Conservation (phyloP, 106 monocot species). For the Dendrobium chrysotoxum region DNA sequence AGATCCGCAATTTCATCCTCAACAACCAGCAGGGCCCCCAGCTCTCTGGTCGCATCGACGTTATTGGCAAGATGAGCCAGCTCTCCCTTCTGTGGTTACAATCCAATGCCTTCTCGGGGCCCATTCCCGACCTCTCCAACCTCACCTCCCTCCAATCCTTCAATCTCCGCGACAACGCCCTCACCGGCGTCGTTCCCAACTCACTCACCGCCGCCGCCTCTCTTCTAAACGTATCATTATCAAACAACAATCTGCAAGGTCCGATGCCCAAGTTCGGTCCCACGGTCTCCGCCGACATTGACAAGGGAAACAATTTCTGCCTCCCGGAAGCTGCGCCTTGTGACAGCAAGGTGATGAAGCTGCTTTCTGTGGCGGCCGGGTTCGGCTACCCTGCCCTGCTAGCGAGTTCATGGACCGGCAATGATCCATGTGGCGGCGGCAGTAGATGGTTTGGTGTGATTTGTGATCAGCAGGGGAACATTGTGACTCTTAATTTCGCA, state of each 20-base stretch:
- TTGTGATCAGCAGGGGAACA: slow-evolving; percentile 3
- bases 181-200: slow-evolving; percentile 62
- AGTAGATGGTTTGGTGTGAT: slow-evolving; percentile 1
- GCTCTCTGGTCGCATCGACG: slow-evolving; percentile 59
- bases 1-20: slow-evolving; percentile 32
- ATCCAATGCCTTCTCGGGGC: slow-evolving; percentile 70
- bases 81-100: slow-evolving; percentile 54
- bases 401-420: slow-evolving; percentile 37
- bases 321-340: slow-evolving; percentile 31
- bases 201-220: slow-evolving; percentile 23
- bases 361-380: slow-evolving; percentile 55
- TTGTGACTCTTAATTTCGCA: slow-evolving; percentile 4
- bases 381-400: slow-evolving; percentile 64
- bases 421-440: slow-evolving; percentile 1
- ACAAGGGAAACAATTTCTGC: slow-evolving; percentile 71
- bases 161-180: slow-evolving; percentile 57
- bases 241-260: slow-evolving; percentile 82
- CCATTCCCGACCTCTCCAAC: slow-evolving; percentile 75
- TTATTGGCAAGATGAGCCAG: slow-evolving; percentile 40
- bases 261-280: slow-evolving; percentile 42
- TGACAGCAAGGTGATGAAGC: slow-evolving; percentile 33
- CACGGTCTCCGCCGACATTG: slow-evolving; percentile 22
- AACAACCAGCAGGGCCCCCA: slow-evolving; percentile 53
- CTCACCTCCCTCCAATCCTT: slow-evolving; percentile 42
- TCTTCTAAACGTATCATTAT: slow-evolving; percentile 37